These are phyloP conservation scores for Oxyria digyna DNA, from an alignment of 148 eudicot genomes.

Conservation along the genomic window DNA sequence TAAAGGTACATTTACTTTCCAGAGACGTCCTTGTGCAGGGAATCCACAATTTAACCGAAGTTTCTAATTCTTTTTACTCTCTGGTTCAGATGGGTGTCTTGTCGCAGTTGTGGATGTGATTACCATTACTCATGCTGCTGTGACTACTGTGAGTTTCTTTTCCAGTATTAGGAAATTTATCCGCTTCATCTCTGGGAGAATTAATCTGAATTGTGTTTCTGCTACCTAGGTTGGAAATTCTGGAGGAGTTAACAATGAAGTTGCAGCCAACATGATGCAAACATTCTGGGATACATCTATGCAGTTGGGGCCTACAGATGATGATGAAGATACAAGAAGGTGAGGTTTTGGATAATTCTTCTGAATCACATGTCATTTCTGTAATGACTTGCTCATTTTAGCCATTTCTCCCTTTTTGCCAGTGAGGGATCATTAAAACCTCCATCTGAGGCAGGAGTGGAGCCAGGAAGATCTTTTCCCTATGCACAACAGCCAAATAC, in stretches of 20 bases:
- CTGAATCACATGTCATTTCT: background rate
- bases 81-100: conserved; percentile 51
- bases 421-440: conserved; percentile 64
- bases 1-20: conserved; percentile 39
- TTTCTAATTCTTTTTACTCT: conserved; percentile 13
- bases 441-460: conserved; percentile 51
- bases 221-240: conserved; percentile 59
- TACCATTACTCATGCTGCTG: conserved; percentile 84
- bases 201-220: background rate
- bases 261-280: conserved; percentile 74
- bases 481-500: conserved; percentile 26
- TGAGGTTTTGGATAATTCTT: conserved; percentile 16
- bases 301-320: conserved; percentile 55
- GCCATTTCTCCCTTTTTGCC: background rate
- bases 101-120: conserved; percentile 94
- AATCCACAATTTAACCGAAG: conserved; percentile 1
- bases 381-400: background rate
- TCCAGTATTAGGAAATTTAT: background rate
- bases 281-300: conserved; percentile 93
- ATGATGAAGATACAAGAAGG: conserved; percentile 80
- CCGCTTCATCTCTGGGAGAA: background rate
- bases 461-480: conserved; percentile 37
- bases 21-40: background rate
- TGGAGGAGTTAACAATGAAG: conserved; percentile 61
- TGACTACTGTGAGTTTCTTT: conserved; percentile 66